phyloP scores from a whole-genome alignment of 768 basidiomycete genomes.

The Lepiota brunneoincarnata region DNA sequence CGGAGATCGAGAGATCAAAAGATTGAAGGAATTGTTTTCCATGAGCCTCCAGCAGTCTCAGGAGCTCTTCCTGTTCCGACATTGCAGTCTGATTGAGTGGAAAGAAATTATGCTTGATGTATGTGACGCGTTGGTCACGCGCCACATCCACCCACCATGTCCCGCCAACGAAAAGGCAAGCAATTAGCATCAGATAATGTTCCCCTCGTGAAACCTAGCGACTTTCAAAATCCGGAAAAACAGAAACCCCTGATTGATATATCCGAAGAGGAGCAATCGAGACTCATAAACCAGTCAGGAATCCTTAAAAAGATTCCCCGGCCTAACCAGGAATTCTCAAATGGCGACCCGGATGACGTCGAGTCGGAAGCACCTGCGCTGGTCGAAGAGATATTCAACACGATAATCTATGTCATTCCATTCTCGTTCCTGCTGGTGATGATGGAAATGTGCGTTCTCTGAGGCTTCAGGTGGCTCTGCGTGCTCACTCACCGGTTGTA shows the following conservation, averaged over 20 bases:
- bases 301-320: constrained; percentile 39
- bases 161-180: constrained; percentile 23
- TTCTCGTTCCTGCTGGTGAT: constrained; percentile 71
- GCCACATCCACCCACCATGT: constrained; percentile 18
- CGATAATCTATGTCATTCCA: constrained; percentile 65
- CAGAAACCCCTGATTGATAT: constrained; percentile 43
- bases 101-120: constrained; percentile 2
- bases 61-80: constrained; percentile 30
- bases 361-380: constrained; percentile 39
- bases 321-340: constrained; percentile 9
- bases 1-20: constrained; percentile 28
- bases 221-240: not conserved
- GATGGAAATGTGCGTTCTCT: constrained; percentile 76
- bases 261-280: constrained; percentile 76
- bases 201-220: not conserved
- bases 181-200: constrained; percentile 7
- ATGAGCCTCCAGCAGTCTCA: constrained; percentile 43
- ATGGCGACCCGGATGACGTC: constrained; percentile 26
- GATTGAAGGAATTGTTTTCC: constrained; percentile 46
- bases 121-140: constrained; percentile 8
- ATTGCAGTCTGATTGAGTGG: constrained; percentile 13
- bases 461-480: not conserved
- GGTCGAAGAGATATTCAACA: constrained; percentile 68
- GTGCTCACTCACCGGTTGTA: constrained; percentile 24
- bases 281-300: constrained; percentile 66